phyloP scores from a whole-genome alignment of 2,329 filamentous ascomycete species.

The Talaromyces amestolkiae region DNA sequence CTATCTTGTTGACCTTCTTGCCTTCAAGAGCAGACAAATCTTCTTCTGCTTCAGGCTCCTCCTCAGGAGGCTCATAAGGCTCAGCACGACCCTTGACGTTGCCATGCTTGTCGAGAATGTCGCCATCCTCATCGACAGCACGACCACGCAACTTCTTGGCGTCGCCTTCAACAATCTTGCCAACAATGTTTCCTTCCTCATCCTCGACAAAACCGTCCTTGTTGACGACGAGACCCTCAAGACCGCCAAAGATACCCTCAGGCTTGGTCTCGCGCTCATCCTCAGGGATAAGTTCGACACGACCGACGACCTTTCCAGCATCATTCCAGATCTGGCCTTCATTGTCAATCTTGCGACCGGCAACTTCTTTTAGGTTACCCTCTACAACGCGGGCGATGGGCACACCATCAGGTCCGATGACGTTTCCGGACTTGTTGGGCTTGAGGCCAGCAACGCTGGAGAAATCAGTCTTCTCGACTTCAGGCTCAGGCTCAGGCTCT shows the following conservation, averaged over 20 bases:
- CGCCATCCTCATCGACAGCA: constrained; percentile 75
- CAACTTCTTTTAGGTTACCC: constrained; percentile 56
- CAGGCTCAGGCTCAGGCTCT: constrained; percentile 48
- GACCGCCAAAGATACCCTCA: constrained; percentile 59
- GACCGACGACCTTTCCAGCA: constrained; percentile 56
- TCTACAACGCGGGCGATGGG: constrained; percentile 58
- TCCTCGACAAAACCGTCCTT: constrained; percentile 65
- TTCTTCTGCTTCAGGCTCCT: constrained; percentile 46
- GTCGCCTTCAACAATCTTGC: constrained; percentile 68
- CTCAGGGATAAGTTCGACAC: constrained; percentile 57
- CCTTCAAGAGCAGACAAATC: constrained; percentile 61
- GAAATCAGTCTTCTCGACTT: constrained; percentile 48
- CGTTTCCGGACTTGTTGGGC: constrained; percentile 59
- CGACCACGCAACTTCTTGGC: constrained; percentile 70
- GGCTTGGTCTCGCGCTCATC: constrained; percentile 55
- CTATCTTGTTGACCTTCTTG: constrained; percentile 62
- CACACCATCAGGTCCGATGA: constrained; percentile 53
- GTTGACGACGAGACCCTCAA: constrained; percentile 56
- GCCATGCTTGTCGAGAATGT: constrained; percentile 74
- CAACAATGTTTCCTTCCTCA: constrained; percentile 74
- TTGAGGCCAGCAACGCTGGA: constrained; percentile 54
- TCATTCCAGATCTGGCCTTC: constrained; percentile 58
- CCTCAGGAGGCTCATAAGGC: constrained; percentile 53
- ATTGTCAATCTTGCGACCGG: constrained; percentile 55
- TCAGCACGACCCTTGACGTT: constrained; percentile 60